These are phyloP conservation scores for Scopulariopsis brevicaulis DNA, from an alignment of 2,329 filamentous ascomycete species.

Conservation along the genomic window DNA sequence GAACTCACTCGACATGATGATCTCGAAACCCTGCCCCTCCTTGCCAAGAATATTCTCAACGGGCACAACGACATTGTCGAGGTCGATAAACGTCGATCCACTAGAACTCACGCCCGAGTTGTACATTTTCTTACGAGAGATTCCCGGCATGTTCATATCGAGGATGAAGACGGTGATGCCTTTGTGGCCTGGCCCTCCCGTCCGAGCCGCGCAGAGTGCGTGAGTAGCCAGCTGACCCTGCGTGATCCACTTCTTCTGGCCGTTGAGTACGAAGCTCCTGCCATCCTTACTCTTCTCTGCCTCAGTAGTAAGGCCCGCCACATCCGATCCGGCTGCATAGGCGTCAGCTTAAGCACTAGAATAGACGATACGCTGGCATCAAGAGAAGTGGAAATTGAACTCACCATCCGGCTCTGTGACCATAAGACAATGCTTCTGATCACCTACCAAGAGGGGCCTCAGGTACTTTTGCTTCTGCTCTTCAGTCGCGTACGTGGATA, in stretches of 20 bases:
- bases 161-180: conserved; percentile 43
- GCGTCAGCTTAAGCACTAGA: not conserved
- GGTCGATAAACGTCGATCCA: conserved; percentile 38
- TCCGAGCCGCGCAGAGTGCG: conserved; percentile 44
- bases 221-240: conserved; percentile 44
- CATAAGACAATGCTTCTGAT: conserved; percentile 80
- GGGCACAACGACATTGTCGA: conserved; percentile 38
- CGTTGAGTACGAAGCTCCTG: conserved; percentile 54
- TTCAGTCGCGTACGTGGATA: conserved; percentile 64
- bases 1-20: conserved; percentile 12
- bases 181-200: conserved; percentile 33
- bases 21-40: conserved; percentile 34
- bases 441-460: conserved; percentile 62
- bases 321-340: conserved; percentile 68
- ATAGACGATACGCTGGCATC: not conserved
- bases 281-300: conserved; percentile 66
- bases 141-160: conserved; percentile 29
- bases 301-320: conserved; percentile 68
- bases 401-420: conserved; percentile 59
- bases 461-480: conserved; percentile 55
- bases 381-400: not conserved
- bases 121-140: conserved; percentile 38
- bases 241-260: conserved; percentile 53
- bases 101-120: conserved; percentile 52
- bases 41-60: conserved; percentile 33